These are phyloP conservation scores for Colletotrichum siamense DNA, from an alignment of 2,329 filamentous ascomycete genomes.

Conservation along the genomic window DNA sequence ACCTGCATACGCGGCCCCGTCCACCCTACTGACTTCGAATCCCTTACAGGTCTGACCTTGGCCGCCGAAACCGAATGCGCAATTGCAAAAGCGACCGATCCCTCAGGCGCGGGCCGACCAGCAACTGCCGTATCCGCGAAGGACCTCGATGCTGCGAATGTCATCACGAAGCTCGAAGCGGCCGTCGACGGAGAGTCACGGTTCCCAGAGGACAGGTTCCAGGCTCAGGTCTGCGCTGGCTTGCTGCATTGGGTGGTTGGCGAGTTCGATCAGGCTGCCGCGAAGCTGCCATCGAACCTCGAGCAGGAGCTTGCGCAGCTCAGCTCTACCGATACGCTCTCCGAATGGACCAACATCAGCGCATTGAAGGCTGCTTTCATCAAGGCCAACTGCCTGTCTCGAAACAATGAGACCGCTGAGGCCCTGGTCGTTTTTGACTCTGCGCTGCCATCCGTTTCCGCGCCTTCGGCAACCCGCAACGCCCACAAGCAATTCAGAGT, in stretches of 20 bases:
- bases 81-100: constrained; percentile 62
- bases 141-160: constrained; percentile 49
- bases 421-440: constrained; percentile 72
- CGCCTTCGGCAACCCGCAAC: constrained; percentile 54
- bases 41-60: constrained; percentile 65
- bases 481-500: constrained; percentile 71
- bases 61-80: constrained; percentile 73
- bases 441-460: constrained; percentile 66
- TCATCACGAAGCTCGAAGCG: constrained; percentile 56
- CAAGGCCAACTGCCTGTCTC: constrained; percentile 68
- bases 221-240: constrained; percentile 82
- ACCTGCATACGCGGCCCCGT: neutral
- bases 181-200: constrained; percentile 64
- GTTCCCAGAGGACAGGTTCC: constrained; percentile 67
- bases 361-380: constrained; percentile 80
- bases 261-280: constrained; percentile 68
- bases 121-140: constrained; percentile 46
- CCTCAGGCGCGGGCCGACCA: constrained; percentile 41
- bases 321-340: constrained; percentile 57
- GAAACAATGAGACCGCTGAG: constrained; percentile 54
- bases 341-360: constrained; percentile 84
- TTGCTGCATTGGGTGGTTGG: constrained; percentile 84
- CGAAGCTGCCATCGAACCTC: constrained; percentile 68
- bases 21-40: constrained; percentile 23
- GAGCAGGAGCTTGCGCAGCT: constrained; percentile 59